Evolutionary conservation across 2,329 filamentous ascomycete genomes (phyloP), one percentile per base, ranked within the genome.

Genomic region (Chrysosporium keratinophilum): DNA sequence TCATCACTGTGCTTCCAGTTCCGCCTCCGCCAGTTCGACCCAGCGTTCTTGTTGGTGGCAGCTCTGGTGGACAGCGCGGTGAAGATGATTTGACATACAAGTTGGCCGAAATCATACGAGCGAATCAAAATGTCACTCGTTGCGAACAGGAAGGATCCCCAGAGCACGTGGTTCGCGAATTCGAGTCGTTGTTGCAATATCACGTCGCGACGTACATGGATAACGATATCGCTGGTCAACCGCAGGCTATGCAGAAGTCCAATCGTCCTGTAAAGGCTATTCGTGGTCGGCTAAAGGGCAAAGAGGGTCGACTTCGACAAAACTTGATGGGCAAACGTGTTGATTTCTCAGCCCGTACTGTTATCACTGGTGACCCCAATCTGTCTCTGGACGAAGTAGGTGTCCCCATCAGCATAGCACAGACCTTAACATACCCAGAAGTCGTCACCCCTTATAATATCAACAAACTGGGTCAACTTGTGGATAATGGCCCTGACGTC

Each of bases 261-360:
- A 94, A 94, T 46, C 84, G 94, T 65, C 90, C 94, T 0, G 86
- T 98, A 61, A 98, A 98, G 75, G 89, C 93, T 14, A 95, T 98
- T 60, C 87, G 94, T 63, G 89, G 89, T 57, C 90, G 93, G 72
- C 78, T 99, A 69, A 99, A 99, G 82, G 94, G 94, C 59, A 99
- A 99, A 74, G 93, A 99, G 68, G 93, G 93, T 62, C 89, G 93
- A 78, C 82, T 99, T 20, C 85, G 93, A 75, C 93, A 94, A 67
- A 99, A 98, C 72, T 77, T 98, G 78, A 98, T 98, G 94, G 93
- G 93, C 59, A 99, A 98, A 74, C 89, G 90, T 82, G 93, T 98
- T 57, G 93, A 99, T 69, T 98, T 98, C 67, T 98, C 94, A 0
- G 94, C 94, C 37, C 93, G 93, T 84, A 99, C 94, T 33, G 93